Evolutionary conservation across 1,284 basidiomycete species (phyloP).

Genomic region (Cryptococcus neoformans): DNA sequence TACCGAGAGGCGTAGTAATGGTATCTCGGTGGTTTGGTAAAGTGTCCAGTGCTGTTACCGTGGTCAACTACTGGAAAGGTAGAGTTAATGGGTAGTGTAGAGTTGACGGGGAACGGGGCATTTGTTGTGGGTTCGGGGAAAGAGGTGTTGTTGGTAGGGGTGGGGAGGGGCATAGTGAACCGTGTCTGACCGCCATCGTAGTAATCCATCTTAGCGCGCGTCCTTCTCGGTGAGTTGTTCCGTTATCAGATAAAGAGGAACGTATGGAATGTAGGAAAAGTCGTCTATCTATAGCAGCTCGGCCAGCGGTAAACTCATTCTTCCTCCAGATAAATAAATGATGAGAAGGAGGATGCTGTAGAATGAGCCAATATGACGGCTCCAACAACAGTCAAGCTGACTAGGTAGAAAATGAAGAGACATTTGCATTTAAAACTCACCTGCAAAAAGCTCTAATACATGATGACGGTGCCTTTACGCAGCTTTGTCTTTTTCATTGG

Average conservation of each 20-base stretch:
- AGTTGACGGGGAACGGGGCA: background rate
- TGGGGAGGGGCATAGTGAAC: background rate
- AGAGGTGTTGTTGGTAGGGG: background rate
- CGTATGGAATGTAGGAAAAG: background rate
- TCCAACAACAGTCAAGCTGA: too few species aligned
- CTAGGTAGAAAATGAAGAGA: too few species aligned
- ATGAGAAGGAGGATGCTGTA: too few species aligned
- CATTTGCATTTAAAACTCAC: too few species aligned
- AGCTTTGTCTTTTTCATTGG: too few species aligned
- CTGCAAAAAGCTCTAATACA: too few species aligned
- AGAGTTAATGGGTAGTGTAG: background rate
- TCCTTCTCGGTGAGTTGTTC: background rate
- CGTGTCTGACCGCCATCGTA: background rate
- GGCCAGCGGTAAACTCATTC: background rate
- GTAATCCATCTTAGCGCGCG: background rate
- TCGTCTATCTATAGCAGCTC: background rate
- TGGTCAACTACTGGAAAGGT: background rate
- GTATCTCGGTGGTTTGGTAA: constrained; percentile 1
- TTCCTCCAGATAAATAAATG: background rate
- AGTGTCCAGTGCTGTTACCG: background rate
- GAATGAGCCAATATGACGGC: too few species aligned
- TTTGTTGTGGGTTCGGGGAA: background rate
- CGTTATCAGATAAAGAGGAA: background rate
- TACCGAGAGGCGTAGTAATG: constrained; percentile 22
- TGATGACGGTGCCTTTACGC: too few species aligned